Evolutionary conservation across 192 early-diverging fungal genomes (phyloP).

Genomic region (Entophlyctis luteolus): DNA sequence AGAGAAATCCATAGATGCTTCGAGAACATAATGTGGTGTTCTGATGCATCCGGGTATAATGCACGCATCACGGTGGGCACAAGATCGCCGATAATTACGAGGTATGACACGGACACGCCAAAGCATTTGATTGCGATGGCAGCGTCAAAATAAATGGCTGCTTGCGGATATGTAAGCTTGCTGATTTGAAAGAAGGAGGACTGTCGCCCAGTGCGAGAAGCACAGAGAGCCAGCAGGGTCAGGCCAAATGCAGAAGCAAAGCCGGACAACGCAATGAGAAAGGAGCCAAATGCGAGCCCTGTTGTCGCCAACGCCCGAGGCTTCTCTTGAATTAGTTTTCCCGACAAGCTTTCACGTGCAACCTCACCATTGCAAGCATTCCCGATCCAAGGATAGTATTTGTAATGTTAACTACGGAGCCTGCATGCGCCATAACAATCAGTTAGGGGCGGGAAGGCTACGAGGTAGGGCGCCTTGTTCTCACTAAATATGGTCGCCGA

Average conservation of each 20-base stretch:
- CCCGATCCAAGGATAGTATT: conserved; percentile 97
- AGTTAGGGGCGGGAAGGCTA: not conserved
- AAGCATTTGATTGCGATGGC: conserved; percentile 99
- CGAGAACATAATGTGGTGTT: conserved; percentile 29
- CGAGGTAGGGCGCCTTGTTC: not conserved
- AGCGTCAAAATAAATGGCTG: conserved; percentile 83
- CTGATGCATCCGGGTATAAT: conserved; percentile 28
- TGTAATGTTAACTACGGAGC: conserved; percentile 75
- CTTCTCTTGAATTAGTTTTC: too few species aligned
- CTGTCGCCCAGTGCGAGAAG: conserved; percentile 68
- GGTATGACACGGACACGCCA: conserved; percentile 89
- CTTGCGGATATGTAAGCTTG: conserved; percentile 84
- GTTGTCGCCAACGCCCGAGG: conserved; percentile 80
- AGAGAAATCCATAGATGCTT: conserved; percentile 80
- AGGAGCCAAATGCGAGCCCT: conserved; percentile 77
- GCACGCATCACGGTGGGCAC: conserved; percentile 57
- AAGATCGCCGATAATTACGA: conserved; percentile 92
- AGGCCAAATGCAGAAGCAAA: conserved; percentile 75
- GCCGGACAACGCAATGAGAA: conserved; percentile 76
- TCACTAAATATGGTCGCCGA: conserved; percentile 58
- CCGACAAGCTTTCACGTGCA: not conserved
- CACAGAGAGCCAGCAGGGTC: conserved; percentile 73
- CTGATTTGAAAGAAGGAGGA: conserved; percentile 88
- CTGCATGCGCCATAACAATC: not conserved
- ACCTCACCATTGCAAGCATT: conserved; percentile 98